These are phyloP conservation scores for Fusarium sp. DNA, from an alignment of 2,329 filamentous ascomycete genomes.

Conservation along the genomic window DNA sequence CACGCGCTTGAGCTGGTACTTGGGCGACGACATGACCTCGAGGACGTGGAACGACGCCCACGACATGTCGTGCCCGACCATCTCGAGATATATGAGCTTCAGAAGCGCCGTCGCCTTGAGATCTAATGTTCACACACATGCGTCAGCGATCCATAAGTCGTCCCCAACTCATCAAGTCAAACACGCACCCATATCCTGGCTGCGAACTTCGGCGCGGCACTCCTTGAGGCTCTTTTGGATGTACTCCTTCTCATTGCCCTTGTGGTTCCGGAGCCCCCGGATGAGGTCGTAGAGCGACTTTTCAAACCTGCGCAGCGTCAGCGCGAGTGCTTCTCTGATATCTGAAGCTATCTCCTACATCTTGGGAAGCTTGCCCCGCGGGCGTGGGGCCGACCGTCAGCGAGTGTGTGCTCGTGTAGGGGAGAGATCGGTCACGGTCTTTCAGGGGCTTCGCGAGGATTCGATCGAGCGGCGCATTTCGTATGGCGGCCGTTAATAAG, in stretches of 20 bases:
- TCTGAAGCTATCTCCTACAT: slow-evolving; percentile 40
- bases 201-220: slow-evolving; percentile 92
- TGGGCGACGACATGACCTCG: slow-evolving; percentile 97
- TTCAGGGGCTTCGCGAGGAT: slow-evolving; percentile 34
- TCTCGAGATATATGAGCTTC: slow-evolving; percentile 97
- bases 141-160: slow-evolving; percentile 17
- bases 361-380: slow-evolving; percentile 45
- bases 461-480: slow-evolving; percentile 37
- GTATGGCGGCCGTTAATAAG: slow-evolving; percentile 11
- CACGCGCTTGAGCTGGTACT: slow-evolving; percentile 94
- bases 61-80: slow-evolving; percentile 99
- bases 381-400: slow-evolving; percentile 42
- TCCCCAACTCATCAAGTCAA: slow-evolving; percentile 26
- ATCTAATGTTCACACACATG: slow-evolving; percentile 63
- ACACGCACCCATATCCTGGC: slow-evolving; percentile 86
- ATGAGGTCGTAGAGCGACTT: slow-evolving; percentile 99
- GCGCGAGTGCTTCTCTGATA: slow-evolving; percentile 14
- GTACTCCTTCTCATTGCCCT: slow-evolving; percentile 94
- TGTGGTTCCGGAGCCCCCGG: slow-evolving; percentile 92
- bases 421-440: slow-evolving; percentile 32
- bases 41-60: slow-evolving; percentile 99
- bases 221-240: slow-evolving; percentile 94
- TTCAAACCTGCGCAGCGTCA: slow-evolving; percentile 82
- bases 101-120: slow-evolving; percentile 95
- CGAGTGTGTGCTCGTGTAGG: slow-evolving; percentile 27